Conservation (phyloP, 2,329 filamentous ascomycete genomes). For the Fusarium pseudograminearum region DNA sequence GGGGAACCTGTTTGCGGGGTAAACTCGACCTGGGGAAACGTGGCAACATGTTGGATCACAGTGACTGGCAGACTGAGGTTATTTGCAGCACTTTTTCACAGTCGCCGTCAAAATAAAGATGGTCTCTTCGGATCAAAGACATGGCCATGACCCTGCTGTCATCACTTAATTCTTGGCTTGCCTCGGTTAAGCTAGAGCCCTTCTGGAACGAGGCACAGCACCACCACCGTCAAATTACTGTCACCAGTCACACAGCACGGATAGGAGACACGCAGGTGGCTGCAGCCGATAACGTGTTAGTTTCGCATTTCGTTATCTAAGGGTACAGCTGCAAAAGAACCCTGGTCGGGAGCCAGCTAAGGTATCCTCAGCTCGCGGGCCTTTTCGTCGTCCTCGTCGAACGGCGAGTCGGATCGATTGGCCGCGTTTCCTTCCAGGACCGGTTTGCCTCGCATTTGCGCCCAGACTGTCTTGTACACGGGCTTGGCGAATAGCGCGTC, state of each 20-base stretch:
- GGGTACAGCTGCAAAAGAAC: slow-evolving; percentile 14
- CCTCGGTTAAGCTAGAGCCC: background rate
- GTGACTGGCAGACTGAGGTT: background rate
- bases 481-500: slow-evolving; percentile 52
- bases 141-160: slow-evolving; percentile 22
- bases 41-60: background rate
- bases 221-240: slow-evolving; percentile 12
- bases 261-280: background rate
- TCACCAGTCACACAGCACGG: slow-evolving; percentile 14
- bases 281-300: slow-evolving; percentile 29
- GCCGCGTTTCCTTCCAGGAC: slow-evolving; percentile 29
- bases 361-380: slow-evolving; percentile 41
- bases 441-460: slow-evolving; percentile 39
- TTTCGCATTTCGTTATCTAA: slow-evolving; percentile 21
- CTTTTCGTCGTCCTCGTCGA: slow-evolving; percentile 36
- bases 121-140: background rate
- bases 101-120: slow-evolving; percentile 18
- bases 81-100: fast-evolving
- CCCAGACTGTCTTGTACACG: slow-evolving; percentile 52
- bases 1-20: slow-evolving; percentile 31
- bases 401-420: slow-evolving; percentile 40
- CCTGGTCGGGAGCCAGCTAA: slow-evolving; percentile 14
- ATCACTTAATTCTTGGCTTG: slow-evolving; percentile 17
- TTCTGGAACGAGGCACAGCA: slow-evolving; percentile 29
- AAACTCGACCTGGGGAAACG: slow-evolving; percentile 11